A percentile compares a stretch with the other conserved stretches of the same genome.
These are phyloP conservation scores for Russula vinacea DNA, from an alignment of 768 basidiomycete genomes.

Conservation along the genomic window DNA sequence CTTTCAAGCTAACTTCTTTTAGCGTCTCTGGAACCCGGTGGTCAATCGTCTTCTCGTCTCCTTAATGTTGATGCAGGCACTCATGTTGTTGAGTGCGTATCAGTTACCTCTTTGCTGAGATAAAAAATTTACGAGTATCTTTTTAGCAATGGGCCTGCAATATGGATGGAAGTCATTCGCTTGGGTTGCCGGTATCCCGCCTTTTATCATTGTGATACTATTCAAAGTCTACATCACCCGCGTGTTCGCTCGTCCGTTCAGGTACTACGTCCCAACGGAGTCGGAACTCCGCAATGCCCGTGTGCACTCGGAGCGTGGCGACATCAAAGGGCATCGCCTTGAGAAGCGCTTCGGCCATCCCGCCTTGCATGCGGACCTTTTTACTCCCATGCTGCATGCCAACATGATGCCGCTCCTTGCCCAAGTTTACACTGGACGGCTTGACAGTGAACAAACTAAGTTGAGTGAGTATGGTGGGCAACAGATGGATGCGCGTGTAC, in stretches of 20 bases:
- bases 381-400: constrained; percentile 84
- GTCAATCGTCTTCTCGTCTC: constrained; percentile 82
- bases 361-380: constrained; percentile 78
- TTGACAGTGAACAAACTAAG: constrained; percentile 59
- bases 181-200: constrained; percentile 84
- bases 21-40: constrained; percentile 94
- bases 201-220: constrained; percentile 67
- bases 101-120: neutral
- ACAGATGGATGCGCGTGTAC: constrained; percentile 67
- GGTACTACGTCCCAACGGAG: constrained; percentile 80
- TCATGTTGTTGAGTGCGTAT: constrained; percentile 81
- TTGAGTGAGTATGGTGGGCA: constrained; percentile 77
- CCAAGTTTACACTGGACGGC: constrained; percentile 74
- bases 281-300: constrained; percentile 70
- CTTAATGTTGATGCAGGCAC: constrained; percentile 79
- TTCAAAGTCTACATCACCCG: constrained; percentile 86
- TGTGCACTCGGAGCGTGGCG: constrained; percentile 74
- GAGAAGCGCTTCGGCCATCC: constrained; percentile 95
- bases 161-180: constrained; percentile 64
- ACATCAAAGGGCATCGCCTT: constrained; percentile 68
- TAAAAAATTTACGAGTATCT: constrained; percentile 28
- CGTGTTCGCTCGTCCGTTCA: constrained; percentile 64
- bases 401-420: constrained; percentile 77
- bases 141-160: constrained; percentile 79
- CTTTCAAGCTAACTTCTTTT: constrained; percentile 18